Base-by-base conservation (phyloP, 371 early-diverging fungal species). In the Apophysomyces elegans region DNA sequence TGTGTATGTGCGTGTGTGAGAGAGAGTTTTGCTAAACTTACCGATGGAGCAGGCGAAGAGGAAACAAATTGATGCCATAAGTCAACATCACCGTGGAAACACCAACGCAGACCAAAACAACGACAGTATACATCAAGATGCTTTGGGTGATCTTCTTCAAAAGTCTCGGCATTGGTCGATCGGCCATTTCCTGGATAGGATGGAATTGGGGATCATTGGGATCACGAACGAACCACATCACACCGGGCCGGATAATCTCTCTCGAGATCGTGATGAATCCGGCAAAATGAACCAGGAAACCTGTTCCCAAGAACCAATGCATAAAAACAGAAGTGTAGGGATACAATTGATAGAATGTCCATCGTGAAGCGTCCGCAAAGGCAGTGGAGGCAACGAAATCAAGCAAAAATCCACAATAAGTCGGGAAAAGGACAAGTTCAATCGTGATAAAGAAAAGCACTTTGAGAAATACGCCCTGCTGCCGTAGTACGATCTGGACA, bases 201-300 rank as follows among this genome's bases (percentile, higher is more conserved):
- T 92, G 89, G 69, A 93, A 94, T 13, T 89, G 84, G 4, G 93
- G 93, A 68, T 95, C 96, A 58, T 92, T 92, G 3, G 97, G 96
- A 65, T 96, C 95, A 26, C 94, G 89, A 56, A 95, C 88, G 70
- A 96, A 96, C 93, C 94, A 95, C 80, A 96, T 80, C 36, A 95
- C 93, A n/a, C 96, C 96, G 0, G 91, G 92, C 0, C 96, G 88
- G 16, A 95, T 84, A 1, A 92, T 81, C 44, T 87, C 84, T 12
- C 96, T 85, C 16, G 92, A 88, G 36, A 84, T 75, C 13, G 85
- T 62, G 16, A 95, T 86, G 69, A 93, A 92, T 7, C 84, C 71
- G 1, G 96, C 88, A 78, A 95, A 91, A 61, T 91, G 86, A 65
- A 92, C 90, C 90, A 95, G 93, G 70, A 94, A 95, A 3, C 85